These are phyloP conservation scores for Pseudomonodictys pantanalensis DNA, from an alignment of 495 filamentous ascomycete species.

Conservation along the genomic window DNA sequence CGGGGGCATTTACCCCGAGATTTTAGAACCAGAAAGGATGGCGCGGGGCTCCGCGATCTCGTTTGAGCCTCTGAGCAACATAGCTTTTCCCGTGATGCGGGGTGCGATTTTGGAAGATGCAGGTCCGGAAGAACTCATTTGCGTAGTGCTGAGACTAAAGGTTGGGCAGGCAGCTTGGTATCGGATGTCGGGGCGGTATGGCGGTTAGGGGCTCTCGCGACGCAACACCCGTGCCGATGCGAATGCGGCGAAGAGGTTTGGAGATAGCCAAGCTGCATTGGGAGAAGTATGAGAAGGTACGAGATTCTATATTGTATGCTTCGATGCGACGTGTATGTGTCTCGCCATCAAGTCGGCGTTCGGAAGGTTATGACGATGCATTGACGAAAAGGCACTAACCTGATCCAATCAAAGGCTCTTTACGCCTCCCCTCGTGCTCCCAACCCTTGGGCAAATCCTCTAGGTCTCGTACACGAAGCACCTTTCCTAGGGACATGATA, in stretches of 20 bases:
- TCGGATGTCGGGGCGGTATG: background rate
- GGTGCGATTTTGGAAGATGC: background rate
- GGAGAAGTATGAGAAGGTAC: no score
- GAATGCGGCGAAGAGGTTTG: no score
- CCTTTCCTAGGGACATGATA: no score
- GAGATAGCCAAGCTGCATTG: no score
- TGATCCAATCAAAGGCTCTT: background rate
- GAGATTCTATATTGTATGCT: no score
- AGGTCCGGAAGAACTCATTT: background rate
- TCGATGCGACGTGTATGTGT: no score
- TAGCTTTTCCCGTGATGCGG: background rate
- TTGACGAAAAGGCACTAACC: background rate
- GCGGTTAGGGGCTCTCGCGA: background rate
- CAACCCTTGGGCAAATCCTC: background rate
- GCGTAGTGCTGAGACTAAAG: background rate
- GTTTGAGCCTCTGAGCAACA: background rate
- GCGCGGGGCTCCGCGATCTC: background rate
- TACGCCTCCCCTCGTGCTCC: background rate
- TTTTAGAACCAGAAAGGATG: background rate
- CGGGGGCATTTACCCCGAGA: background rate
- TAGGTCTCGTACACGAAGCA: background rate
- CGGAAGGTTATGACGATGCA: background rate
- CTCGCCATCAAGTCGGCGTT: background rate
- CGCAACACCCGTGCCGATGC: no score
- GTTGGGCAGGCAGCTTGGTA: background rate